Evolutionary conservation across 495 filamentous ascomycete genomes (phyloP).

Genomic region (Penicillium daleae): DNA sequence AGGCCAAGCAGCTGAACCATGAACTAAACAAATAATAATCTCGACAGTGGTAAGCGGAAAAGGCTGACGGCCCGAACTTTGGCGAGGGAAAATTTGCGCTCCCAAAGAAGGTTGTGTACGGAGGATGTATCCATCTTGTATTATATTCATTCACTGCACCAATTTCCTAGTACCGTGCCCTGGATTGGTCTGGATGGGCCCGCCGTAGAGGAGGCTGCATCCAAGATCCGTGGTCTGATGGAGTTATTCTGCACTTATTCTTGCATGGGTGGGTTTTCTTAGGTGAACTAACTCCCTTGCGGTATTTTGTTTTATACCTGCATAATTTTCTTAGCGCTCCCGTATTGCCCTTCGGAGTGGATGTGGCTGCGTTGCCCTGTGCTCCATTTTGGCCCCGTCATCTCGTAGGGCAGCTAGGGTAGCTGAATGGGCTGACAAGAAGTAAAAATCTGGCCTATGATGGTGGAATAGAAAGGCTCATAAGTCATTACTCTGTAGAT

Average conservation of each 20-base stretch:
- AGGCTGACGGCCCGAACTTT: neutral
- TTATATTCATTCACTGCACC: no score
- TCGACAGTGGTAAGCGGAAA: neutral
- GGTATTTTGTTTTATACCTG: slow-evolving; percentile 1
- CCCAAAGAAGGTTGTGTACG: no score
- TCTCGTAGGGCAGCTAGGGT: neutral
- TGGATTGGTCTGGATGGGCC: no score
- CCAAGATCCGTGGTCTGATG: neutral
- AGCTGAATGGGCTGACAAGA: no score
- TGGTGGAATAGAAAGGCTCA: neutral
- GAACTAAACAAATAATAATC: no score
- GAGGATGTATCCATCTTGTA: no score
- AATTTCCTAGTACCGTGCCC: no score
- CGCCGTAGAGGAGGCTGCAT: no score
- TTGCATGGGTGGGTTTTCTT: no score
- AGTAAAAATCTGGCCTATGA: neutral
- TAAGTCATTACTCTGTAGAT: no score
- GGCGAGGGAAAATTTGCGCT: neutral
- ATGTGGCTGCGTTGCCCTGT: neutral
- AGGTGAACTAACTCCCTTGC: neutral
- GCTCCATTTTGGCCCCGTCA: neutral
- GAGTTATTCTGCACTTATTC: neutral
- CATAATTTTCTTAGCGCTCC: neutral
- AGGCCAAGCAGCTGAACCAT: neutral
- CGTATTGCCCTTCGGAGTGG: neutral